Conservation (phyloP, 1,139 yeast species). For the Eremothecium sinecaudum region DNA sequence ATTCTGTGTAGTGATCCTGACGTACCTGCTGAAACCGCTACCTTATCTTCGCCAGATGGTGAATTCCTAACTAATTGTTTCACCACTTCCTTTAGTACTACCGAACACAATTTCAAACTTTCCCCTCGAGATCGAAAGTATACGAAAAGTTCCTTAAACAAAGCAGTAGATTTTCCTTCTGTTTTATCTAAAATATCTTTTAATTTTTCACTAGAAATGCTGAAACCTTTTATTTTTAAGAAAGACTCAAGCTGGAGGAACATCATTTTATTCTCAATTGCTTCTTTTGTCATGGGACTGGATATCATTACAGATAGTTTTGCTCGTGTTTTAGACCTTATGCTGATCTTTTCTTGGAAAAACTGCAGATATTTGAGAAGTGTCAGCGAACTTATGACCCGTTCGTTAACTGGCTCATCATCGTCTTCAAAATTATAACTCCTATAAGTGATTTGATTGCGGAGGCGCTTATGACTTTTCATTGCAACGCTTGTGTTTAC, state of each 20-base stretch:
- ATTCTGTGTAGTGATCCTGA: constrained; percentile 1
- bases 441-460: constrained; percentile 42
- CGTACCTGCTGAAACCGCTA: constrained; percentile 1
- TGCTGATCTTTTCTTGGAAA: constrained; percentile 33
- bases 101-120: constrained; percentile 31
- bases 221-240: constrained; percentile 37
- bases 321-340: constrained; percentile 33
- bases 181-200: constrained; percentile 32
- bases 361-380: constrained; percentile 31
- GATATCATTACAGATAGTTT: constrained; percentile 36
- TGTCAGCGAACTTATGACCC: constrained; percentile 26
- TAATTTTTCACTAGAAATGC: constrained; percentile 34
- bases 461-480: constrained; percentile 36
- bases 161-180: constrained; percentile 30
- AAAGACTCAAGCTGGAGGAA: constrained; percentile 36
- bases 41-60: constrained; percentile 1
- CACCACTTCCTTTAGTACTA: constrained; percentile 30
- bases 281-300: constrained; percentile 32
- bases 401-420: constrained; percentile 32
- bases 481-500: constrained; percentile 27
- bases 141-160: constrained; percentile 35
- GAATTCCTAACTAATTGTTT: constrained; percentile 13
- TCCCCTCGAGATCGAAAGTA: constrained; percentile 36
- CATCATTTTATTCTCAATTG: constrained; percentile 30
- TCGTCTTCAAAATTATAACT: constrained; percentile 36